Evolutionary conservation across 179 eudicot genomes (phyloP), one percentile per base, ranked within the genome.

Genomic region (Beta corolliflora): DNA sequence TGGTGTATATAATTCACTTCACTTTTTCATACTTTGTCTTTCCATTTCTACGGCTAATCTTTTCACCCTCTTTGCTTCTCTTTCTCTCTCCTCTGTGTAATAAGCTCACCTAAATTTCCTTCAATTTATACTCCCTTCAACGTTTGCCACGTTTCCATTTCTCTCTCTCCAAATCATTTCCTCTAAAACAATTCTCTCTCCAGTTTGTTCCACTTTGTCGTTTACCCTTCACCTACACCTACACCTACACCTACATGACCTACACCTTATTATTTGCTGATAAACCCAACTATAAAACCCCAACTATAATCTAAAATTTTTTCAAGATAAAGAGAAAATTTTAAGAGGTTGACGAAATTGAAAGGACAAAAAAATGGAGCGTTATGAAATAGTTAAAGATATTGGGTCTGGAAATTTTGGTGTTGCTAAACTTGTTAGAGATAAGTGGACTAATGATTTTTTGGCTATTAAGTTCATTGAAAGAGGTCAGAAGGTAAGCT

Each of bases 401-500:
- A 78, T 94, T 41, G 98, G 97, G 5, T 89, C 97, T 45, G 98
- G 98, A 23, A 94, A 94, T 81, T 93, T 93, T 74, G 94, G 96
- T 52, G 94, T 90, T 23, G 96, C 98, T 7, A 93, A 90, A 90
- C 97, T 94, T 86, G 93, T 83, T 0, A 88, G 74, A 68, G 95
- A 95, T 82, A 93, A 86, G 70, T 81, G 82, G 84, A 86, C 85
- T 46, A 89, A 86, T 79, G 97, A 95, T 45, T 88, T 92, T 23
- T 86, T 64, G 67, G 98, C 98, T 77, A 86, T 95, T 84, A 95
- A 95, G 87, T 93, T 90, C 85, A 95, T 95, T 81, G 97, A 95
- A 80, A 92, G 97, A 80, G 97, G 98, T 83, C 84, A 88, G 14
- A 95, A 95, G 98, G 98, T 70, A 3, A 45, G 75, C 48, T 76